Conservation (phyloP, 129 eudicot species). For the Smallanthus sonchifolius region DNA sequence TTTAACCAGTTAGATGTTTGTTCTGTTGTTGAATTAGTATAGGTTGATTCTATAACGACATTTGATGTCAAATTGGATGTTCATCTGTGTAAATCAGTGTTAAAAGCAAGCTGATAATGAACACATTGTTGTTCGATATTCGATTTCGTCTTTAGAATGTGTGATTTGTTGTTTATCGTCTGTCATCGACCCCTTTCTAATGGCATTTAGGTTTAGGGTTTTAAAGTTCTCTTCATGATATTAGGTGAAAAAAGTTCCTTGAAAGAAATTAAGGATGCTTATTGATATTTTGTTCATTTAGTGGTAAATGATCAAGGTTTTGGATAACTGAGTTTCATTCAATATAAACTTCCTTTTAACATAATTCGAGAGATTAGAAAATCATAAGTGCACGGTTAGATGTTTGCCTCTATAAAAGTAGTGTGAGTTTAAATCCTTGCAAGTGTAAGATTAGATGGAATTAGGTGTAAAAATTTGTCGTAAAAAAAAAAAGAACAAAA, state of each 20-base stretch:
- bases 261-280: neutral
- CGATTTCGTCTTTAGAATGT: neutral
- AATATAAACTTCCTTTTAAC: too few relatives aligned
- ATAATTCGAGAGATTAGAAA: too few relatives aligned
- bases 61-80: slow-evolving; percentile 14
- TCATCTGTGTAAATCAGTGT: slow-evolving; percentile 22
- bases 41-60: slow-evolving; percentile 5
- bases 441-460: too few relatives aligned
- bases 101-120: slow-evolving; percentile 19
- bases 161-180: neutral
- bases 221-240: neutral
- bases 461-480: too few relatives aligned
- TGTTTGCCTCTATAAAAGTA: too few relatives aligned
- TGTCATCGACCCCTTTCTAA: neutral
- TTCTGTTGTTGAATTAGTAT: slow-evolving; percentile 4
- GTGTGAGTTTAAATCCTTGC: too few relatives aligned
- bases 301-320: too few relatives aligned
- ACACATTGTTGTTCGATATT: slow-evolving; percentile 1
- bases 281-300: too few relatives aligned
- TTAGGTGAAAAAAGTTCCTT: neutral
- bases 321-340: too few relatives aligned
- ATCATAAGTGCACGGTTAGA: too few relatives aligned
- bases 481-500: too few relatives aligned
- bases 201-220: neutral
- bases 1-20: slow-evolving; percentile 19